Evolutionary conservation across 805 yeast species (phyloP).

Genomic region (Starmerella cellae): DNA sequence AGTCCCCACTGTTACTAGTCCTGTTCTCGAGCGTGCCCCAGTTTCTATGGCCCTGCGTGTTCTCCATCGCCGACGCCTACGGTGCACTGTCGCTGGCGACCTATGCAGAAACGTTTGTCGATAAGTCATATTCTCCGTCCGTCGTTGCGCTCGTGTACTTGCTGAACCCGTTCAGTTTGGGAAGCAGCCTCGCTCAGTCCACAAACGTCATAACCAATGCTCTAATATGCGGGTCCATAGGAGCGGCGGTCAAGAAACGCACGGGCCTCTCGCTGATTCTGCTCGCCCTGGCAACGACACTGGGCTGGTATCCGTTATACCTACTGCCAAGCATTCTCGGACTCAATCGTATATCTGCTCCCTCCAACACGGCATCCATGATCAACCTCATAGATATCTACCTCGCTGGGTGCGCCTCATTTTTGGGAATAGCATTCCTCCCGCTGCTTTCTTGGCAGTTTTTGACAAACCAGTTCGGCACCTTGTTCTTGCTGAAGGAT

Average conservation of each 20-base stretch:
- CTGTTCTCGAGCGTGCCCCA: constrained; percentile 33
- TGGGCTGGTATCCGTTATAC: constrained; percentile 50
- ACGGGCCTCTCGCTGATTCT: constrained; percentile 36
- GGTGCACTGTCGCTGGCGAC: constrained; percentile 42
- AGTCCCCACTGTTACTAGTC: constrained; percentile 59
- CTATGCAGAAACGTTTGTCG: constrained; percentile 29
- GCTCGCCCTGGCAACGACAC: constrained; percentile 50
- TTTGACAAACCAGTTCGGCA: constrained; percentile 43
- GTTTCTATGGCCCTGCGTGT: constrained; percentile 31
- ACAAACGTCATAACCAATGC: constrained; percentile 49
- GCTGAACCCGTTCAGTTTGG: constrained; percentile 66
- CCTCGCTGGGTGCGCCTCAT: constrained; percentile 9
- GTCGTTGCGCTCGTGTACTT: constrained; percentile 51
- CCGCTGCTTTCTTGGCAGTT: constrained; percentile 30
- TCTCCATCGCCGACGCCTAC: constrained; percentile 45
- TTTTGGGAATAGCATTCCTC: constrained; percentile 22
- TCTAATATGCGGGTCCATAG: constrained; percentile 37
- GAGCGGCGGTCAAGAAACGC: constrained; percentile 34
- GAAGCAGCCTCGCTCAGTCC: constrained; percentile 57
- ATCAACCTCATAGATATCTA: constrained; percentile 13
- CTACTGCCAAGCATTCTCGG: constrained; percentile 46
- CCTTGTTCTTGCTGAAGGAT: constrained; percentile 43
- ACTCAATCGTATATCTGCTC: constrained; percentile 8
- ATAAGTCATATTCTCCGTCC: constrained; percentile 28
- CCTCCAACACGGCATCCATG: constrained; percentile 4